Percentiles rank a stretch among this genome's conserved stretches.
Evolutionary conservation across 345 rosid genomes (phyloP).

Genomic region (Gynandropsis gynandra): DNA sequence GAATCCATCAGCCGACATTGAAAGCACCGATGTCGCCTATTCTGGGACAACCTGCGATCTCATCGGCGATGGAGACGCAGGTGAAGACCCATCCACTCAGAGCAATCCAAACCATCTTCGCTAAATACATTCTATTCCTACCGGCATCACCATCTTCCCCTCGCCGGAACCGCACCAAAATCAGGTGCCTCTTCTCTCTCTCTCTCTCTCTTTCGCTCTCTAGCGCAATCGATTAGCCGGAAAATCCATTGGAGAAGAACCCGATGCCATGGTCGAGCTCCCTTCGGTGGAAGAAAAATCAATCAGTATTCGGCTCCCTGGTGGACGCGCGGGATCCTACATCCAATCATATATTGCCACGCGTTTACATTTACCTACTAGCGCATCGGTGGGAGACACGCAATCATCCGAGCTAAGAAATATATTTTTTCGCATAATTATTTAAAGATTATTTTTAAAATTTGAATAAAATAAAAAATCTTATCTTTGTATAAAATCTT

Average conservation of each 20-base stretch:
- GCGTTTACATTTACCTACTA: background rate
- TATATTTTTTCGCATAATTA: too few relatives aligned
- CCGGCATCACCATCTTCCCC: conserved; percentile 52
- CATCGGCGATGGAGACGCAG: conserved; percentile 80
- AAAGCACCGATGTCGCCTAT: conserved; percentile 85
- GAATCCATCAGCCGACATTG: conserved; percentile 51
- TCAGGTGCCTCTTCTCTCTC: background rate
- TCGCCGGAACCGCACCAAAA: too few relatives aligned
- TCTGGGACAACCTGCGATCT: conserved; percentile 63
- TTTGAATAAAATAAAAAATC: too few relatives aligned
- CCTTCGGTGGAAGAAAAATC: background rate
- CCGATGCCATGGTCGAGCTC: conserved; percentile 1
- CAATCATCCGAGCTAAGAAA: too few relatives aligned
- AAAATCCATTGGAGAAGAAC: conserved; percentile 3
- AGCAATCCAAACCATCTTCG: conserved; percentile 57
- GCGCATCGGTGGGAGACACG: too few relatives aligned
- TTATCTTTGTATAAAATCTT: too few relatives aligned
- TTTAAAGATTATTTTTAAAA: too few relatives aligned
- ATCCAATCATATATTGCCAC: conserved; percentile 13
- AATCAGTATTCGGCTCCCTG: background rate
- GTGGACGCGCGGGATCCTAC: conserved; percentile 2
- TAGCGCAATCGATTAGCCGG: conserved; percentile 16
- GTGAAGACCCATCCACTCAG: conserved; percentile 72
- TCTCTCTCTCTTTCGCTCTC: conserved; percentile 1
- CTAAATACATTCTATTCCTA: conserved; percentile 48